These are phyloP conservation scores for Camelina hispida DNA, from an alignment of 345 rosid genomes.

Conservation along the genomic window DNA sequence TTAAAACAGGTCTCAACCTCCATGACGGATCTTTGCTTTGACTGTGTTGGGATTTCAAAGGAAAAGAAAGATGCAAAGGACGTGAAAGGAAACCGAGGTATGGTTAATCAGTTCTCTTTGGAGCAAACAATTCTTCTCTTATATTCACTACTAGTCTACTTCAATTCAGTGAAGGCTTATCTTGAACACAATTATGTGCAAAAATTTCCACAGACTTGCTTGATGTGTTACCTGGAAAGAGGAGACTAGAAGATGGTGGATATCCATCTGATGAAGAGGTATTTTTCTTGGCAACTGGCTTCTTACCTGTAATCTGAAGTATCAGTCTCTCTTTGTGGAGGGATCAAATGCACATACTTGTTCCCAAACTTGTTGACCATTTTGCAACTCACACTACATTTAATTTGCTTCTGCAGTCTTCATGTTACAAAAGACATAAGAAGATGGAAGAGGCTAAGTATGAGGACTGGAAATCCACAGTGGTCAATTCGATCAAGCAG, in stretches of 20 bases:
- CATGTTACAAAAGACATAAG: constrained; percentile 72
- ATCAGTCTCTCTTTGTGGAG: neutral
- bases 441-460: constrained; percentile 61
- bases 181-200: constrained; percentile 22
- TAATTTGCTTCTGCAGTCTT: constrained; percentile 51
- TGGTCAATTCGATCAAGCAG: constrained; percentile 58
- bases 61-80: constrained; percentile 55
- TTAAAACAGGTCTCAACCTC: constrained; percentile 44
- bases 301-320: neutral
- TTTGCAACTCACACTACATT: neutral
- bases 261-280: constrained; percentile 73
- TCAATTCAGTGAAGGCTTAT: too few species aligned
- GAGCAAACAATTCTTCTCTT: constrained; percentile 39
- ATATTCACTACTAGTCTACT: neutral
- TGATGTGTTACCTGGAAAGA: constrained; percentile 69
- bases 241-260: constrained; percentile 76
- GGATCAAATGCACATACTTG: neutral
- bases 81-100: constrained; percentile 42
- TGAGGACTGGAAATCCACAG: constrained; percentile 82
- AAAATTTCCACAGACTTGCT: constrained; percentile 36
- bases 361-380: neutral
- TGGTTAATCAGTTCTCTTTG: constrained; percentile 29
- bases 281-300: constrained; percentile 36
- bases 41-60: constrained; percentile 45
- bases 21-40: constrained; percentile 46